Evolutionary conservation across 2,329 filamentous ascomycete species (phyloP).

Genomic region (Aspergillus sp.): DNA sequence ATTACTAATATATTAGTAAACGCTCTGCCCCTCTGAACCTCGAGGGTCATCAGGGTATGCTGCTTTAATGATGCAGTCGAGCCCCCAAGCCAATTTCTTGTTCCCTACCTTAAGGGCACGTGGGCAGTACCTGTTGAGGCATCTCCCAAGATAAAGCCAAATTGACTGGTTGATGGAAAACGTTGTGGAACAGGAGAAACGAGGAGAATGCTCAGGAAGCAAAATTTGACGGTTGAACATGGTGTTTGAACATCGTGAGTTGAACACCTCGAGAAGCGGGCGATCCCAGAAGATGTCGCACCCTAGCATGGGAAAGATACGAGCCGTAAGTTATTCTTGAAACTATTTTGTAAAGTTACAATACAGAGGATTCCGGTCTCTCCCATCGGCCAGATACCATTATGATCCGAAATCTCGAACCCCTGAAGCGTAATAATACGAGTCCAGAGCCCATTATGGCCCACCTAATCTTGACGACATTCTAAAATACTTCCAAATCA

Average conservation of each 20-base stretch:
- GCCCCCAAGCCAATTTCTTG: neutral
- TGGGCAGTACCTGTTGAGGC: too few relatives aligned
- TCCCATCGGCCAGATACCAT: neutral
- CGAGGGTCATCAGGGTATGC: neutral
- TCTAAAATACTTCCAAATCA: neutral
- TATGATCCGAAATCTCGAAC: neutral
- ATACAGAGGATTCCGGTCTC: neutral
- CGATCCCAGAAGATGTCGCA: too few relatives aligned
- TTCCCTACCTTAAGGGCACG: too few relatives aligned
- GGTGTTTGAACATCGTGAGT: neutral
- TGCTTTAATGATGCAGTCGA: neutral
- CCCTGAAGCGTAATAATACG: neutral
- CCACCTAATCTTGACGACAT: neutral
- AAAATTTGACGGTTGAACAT: neutral
- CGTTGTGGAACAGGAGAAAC: too few relatives aligned
- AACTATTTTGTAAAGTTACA: neutral
- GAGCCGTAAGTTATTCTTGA: neutral
- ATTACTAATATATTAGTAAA: neutral
- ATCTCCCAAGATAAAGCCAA: too few relatives aligned
- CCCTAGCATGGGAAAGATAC: neutral
- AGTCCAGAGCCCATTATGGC: neutral
- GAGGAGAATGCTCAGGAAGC: too few relatives aligned
- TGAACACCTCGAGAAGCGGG: neutral
- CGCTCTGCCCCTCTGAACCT: neutral
- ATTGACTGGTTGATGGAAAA: too few relatives aligned